A percentile compares a stretch with the other conserved stretches of the same genome.
Conservation (phyloP, 2,329 filamentous ascomycete species). For the Pseudogymnoascus destructans region DNA sequence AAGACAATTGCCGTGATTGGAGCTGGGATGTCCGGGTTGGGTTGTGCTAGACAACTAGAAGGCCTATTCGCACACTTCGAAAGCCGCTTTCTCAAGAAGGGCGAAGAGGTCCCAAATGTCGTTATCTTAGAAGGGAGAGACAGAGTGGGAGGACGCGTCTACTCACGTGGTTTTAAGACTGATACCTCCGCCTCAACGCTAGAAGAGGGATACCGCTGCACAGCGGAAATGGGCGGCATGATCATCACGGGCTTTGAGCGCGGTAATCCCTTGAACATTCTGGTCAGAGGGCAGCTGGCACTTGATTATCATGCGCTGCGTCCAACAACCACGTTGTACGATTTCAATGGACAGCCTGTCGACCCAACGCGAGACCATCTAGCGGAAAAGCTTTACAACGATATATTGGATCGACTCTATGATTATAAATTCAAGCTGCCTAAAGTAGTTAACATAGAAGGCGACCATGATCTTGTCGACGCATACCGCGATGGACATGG, state of each 20-base stretch:
- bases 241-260: slow-evolving; percentile 95
- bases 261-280: slow-evolving; percentile 83
- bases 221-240: slow-evolving; percentile 94
- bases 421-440: slow-evolving; percentile 73
- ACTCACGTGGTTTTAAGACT: slow-evolving; percentile 58
- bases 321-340: slow-evolving; percentile 77
- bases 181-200: slow-evolving; percentile 35
- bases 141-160: slow-evolving; percentile 82
- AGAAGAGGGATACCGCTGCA: slow-evolving; percentile 50
- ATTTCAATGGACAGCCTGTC: slow-evolving; percentile 65
- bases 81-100: slow-evolving; percentile 48
- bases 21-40: slow-evolving; percentile 85
- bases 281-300: slow-evolving; percentile 81
- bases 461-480: slow-evolving; percentile 69
- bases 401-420: slow-evolving; percentile 83
- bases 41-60: slow-evolving; percentile 83
- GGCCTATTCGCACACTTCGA: slow-evolving; percentile 72
- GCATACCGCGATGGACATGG: slow-evolving; percentile 65
- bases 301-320: slow-evolving; percentile 74
- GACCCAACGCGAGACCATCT: slow-evolving; percentile 65
- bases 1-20: slow-evolving; percentile 79
- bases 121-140: slow-evolving; percentile 76
- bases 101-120: slow-evolving; percentile 58
- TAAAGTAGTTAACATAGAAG: slow-evolving; percentile 60
- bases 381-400: slow-evolving; percentile 87